These are phyloP conservation scores for Chimonanthus salicifolius DNA, from an alignment of 164 flowering plant genomes.

Conservation along the genomic window DNA sequence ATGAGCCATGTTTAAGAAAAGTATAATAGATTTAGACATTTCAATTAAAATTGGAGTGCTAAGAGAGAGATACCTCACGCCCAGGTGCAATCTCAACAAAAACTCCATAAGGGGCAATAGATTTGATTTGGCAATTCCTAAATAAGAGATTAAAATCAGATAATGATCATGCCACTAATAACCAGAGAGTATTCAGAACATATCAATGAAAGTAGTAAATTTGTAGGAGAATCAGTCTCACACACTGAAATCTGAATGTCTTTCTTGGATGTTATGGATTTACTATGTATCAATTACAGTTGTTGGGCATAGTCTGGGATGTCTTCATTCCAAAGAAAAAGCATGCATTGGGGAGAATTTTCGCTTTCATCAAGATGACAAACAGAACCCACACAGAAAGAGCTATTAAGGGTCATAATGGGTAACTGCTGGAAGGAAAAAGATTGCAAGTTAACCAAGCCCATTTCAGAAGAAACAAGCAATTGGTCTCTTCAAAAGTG, in stretches of 20 bases:
- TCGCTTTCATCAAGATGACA: no score
- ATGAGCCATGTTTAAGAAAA: neutral
- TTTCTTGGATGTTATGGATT: neutral
- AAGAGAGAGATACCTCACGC: slow-evolving; percentile 59
- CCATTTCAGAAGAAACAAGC: no score
- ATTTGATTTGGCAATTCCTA: slow-evolving; percentile 92
- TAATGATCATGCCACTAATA: neutral
- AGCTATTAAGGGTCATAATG: no score
- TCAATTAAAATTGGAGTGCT: neutral
- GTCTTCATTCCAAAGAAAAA: no score
- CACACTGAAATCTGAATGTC: neutral
- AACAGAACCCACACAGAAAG: no score
- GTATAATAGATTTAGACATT: neutral
- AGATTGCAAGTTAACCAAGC: no score
- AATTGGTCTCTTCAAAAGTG: no score
- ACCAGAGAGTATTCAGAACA: neutral
- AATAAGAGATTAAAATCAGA: neutral
- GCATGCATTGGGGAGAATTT: no score
- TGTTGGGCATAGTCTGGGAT: no score
- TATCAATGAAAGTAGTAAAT: neutral
- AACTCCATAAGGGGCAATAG: slow-evolving; percentile 78
- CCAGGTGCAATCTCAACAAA: slow-evolving; percentile 97
- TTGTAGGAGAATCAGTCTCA: neutral
- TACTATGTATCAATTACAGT: neutral
- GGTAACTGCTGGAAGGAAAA: no score